Percentiles rank a stretch among this genome's conserved stretches.
phyloP scores from a whole-genome alignment of 2,329 filamentous ascomycete species.

The Zelopaecilomyces penicillatus region DNA sequence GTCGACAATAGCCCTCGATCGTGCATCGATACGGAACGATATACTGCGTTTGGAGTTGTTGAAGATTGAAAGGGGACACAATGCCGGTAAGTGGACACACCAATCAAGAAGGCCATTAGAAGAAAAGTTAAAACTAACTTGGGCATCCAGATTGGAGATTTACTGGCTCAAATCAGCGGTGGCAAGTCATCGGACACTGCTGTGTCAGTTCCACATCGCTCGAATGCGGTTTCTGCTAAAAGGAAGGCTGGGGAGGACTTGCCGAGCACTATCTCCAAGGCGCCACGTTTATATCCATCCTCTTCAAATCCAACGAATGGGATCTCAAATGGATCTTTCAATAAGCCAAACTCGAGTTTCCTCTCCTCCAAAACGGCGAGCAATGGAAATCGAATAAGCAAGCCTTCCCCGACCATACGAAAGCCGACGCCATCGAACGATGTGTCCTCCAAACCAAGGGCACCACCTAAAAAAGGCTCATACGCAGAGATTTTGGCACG shows the following conservation, averaged over 20 bases:
- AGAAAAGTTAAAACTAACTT: too few species aligned
- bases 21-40: too few species aligned
- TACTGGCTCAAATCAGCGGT: slow-evolving; percentile 50
- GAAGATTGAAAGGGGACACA: too few species aligned
- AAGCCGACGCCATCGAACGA: slow-evolving; percentile 20
- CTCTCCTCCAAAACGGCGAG: slow-evolving; percentile 4
- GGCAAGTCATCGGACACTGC: slow-evolving; percentile 34
- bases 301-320: slow-evolving; percentile 11
- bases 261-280: slow-evolving; percentile 32
- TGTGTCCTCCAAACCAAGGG: slow-evolving; percentile 32
- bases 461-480: slow-evolving; percentile 60
- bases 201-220: slow-evolving; percentile 20
- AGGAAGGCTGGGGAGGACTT: slow-evolving; percentile 50
- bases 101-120: too few species aligned
- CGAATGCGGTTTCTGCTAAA: slow-evolving; percentile 32
- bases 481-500: slow-evolving; percentile 68
- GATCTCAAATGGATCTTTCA: slow-evolving; percentile 10
- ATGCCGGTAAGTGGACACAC: too few species aligned
- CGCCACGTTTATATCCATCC: slow-evolving; percentile 24
- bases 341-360: neutral
- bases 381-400: slow-evolving; percentile 5
- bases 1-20: too few species aligned
- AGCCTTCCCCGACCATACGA: slow-evolving; percentile 13
- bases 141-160: slow-evolving; percentile 23
- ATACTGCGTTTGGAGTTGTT: too few species aligned